A percentile compares a stretch with the other conserved stretches of the same genome.
Evolutionary conservation across 805 yeast genomes (phyloP).

Genomic region (Yarrowia sp.): DNA sequence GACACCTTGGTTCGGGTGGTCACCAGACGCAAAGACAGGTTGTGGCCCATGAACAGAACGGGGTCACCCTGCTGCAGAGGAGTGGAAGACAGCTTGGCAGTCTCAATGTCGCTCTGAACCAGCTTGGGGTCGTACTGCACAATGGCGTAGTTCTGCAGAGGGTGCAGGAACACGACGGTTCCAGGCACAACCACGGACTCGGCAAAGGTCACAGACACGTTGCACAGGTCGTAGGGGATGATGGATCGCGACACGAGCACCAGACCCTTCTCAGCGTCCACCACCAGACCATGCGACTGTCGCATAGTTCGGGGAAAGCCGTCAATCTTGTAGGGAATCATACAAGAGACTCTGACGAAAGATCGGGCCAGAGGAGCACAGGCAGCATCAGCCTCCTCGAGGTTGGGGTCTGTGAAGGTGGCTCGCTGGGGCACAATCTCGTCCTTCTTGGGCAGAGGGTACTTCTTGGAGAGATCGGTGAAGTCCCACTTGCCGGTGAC

Average conservation of each 20-base stretch:
- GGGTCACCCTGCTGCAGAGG: conserved; percentile 78
- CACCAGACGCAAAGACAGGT: conserved; percentile 69
- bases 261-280: conserved; percentile 81
- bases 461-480: conserved; percentile 54
- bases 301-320: conserved; percentile 69
- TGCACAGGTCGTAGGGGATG: conserved; percentile 84
- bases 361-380: conserved; percentile 67
- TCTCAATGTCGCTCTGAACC: conserved; percentile 70
- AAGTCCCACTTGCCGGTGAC: conserved; percentile 66
- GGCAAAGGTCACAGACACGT: conserved; percentile 79
- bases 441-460: conserved; percentile 61
- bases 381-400: conserved; percentile 54
- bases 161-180: conserved; percentile 81
- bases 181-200: conserved; percentile 85
- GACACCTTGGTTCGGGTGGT: conserved; percentile 78
- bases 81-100: conserved; percentile 65
- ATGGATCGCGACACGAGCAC: conserved; percentile 77
- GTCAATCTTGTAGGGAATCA: conserved; percentile 75
- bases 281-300: conserved; percentile 76
- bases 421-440: conserved; percentile 66
- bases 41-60: conserved; percentile 80
- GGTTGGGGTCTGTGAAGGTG: conserved; percentile 42
- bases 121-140: conserved; percentile 80
- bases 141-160: conserved; percentile 84
- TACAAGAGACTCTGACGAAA: conserved; percentile 72